These are phyloP conservation scores for Penicillium waksmanii DNA, from an alignment of 495 filamentous ascomycete genomes.

Conservation along the genomic window DNA sequence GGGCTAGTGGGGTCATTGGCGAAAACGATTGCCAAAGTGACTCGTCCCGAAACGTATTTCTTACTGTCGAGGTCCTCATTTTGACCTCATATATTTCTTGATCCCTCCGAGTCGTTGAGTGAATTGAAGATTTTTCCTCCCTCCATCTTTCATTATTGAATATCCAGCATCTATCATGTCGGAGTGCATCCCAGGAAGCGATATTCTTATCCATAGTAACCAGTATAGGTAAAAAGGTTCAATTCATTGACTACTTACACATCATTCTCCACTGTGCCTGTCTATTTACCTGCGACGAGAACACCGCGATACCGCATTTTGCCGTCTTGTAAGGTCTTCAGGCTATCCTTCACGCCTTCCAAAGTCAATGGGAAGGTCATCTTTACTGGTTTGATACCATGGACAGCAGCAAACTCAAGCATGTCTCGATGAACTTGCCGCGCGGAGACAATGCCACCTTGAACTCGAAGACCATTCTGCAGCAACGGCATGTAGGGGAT, in stretches of 20 bases:
- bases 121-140: not conserved
- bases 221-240: too few relatives aligned
- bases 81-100: conserved; percentile 2
- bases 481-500: conserved; percentile 58
- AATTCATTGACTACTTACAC: not conserved
- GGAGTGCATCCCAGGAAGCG: not conserved
- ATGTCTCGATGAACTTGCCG: conserved; percentile 56
- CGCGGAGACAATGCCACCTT: conserved; percentile 57
- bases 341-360: conserved; percentile 55
- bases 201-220: too few relatives aligned
- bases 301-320: conserved; percentile 64
- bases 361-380: conserved; percentile 60
- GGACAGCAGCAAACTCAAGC: conserved; percentile 59
- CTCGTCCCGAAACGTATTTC: not conserved
- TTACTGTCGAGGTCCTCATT: conserved; percentile 7
- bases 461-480: conserved; percentile 48
- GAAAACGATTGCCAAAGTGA: too few relatives aligned
- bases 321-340: conserved; percentile 56
- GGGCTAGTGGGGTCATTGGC: too few relatives aligned
- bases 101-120: not conserved
- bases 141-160: not conserved
- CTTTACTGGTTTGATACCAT: conserved; percentile 58
- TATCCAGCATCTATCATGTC: not conserved
- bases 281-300: conserved; percentile 34
- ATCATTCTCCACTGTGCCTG: not conserved